Conservation (phyloP, 2,329 filamentous ascomycete species). For the Sordariomycetes sp. region DNA sequence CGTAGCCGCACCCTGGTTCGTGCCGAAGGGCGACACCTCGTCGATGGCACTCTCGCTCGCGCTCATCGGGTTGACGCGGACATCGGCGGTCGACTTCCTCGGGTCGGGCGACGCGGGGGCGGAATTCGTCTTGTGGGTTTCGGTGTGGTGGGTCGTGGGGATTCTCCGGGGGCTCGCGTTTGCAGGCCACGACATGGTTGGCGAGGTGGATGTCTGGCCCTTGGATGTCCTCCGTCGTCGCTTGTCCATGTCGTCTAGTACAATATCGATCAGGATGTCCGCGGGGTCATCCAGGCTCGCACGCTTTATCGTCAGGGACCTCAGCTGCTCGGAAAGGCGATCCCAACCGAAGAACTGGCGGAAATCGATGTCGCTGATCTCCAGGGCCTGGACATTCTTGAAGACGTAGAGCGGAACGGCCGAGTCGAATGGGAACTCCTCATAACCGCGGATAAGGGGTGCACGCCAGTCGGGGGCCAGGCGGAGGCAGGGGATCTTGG, state of each 20-base stretch:
- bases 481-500: constrained; percentile 88
- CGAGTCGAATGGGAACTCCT: constrained; percentile 96
- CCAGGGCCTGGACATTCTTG: constrained; percentile 90
- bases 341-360: constrained; percentile 98
- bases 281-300: constrained; percentile 81
- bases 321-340: constrained; percentile 79
- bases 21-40: constrained; percentile 21
- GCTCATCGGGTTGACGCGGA: constrained; percentile 49
- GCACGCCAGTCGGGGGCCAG: constrained; percentile 90
- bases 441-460: constrained; percentile 80
- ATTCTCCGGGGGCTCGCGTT: constrained; percentile 45
- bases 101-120: constrained; percentile 53
- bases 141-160: constrained; percentile 52
- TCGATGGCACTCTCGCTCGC: constrained; percentile 39
- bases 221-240: constrained; percentile 81
- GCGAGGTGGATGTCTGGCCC: constrained; percentile 54
- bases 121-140: constrained; percentile 57
- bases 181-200: constrained; percentile 58
- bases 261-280: constrained; percentile 84
- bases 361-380: constrained; percentile 93
- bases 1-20: constrained; percentile 10
- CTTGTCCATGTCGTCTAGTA: constrained; percentile 93
- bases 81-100: constrained; percentile 32
- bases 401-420: constrained; percentile 94
- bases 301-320: constrained; percentile 79